phyloP scores from a whole-genome alignment of 225 moss, liverwort and hornwort species.

The Pseudisothecium myosuroides region DNA sequence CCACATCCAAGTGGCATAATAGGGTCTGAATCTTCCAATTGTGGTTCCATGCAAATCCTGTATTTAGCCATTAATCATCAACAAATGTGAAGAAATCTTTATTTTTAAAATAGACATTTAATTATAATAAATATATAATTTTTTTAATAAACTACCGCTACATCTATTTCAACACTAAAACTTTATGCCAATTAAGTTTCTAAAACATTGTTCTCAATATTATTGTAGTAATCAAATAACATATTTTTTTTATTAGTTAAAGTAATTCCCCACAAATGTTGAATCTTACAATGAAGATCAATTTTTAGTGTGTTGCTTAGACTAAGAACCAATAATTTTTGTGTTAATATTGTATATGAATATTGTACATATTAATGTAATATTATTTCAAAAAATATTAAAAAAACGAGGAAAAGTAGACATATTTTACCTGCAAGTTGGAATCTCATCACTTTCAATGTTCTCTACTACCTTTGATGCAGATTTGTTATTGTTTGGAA shows the following conservation, averaged over 20 bases:
- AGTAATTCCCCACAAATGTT: not conserved
- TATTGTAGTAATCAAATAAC: too few relatives aligned
- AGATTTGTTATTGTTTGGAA: not conserved
- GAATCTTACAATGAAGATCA: too few relatives aligned
- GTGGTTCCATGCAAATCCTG: not conserved
- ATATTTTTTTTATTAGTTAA: too few relatives aligned
- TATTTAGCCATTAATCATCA: not conserved
- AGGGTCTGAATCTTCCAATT: not conserved
- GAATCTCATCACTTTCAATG: not conserved
- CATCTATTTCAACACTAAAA: not conserved
- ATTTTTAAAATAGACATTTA: not conserved
- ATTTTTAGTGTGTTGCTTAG: too few relatives aligned
- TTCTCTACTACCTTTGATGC: too few relatives aligned
- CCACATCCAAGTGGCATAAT: not conserved
- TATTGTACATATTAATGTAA: too few relatives aligned
- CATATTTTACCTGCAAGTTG: not conserved
- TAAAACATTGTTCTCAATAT: too few relatives aligned
- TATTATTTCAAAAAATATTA: too few relatives aligned
- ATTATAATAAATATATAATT: not conserved
- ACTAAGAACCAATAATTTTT: too few relatives aligned
- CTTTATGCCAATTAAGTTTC: not conserved
- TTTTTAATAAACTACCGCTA: not conserved
- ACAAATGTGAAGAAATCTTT: not conserved
- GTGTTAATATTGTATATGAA: not conserved
- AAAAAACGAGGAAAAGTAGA: not conserved